Base-by-base conservation (phyloP, 108 stramenopile species). In the Skeletonema menzelii region DNA sequence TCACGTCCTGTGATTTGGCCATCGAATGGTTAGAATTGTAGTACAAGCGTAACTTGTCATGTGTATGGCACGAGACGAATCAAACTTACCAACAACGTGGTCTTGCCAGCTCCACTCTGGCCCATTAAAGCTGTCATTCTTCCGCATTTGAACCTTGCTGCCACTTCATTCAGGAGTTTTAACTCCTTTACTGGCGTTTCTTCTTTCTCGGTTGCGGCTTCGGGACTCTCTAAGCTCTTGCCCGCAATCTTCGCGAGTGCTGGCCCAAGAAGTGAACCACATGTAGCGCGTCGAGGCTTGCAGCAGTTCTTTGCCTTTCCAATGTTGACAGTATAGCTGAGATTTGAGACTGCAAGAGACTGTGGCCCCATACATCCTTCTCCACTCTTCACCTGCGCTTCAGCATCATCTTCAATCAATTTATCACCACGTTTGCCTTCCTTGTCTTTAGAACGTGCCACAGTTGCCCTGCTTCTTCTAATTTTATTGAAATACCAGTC, bases 401-500 rank as follows among this genome's bases (percentile, higher is more conserved):
- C 65, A 17, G 65, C 17, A 32, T 73, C 64, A 44, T 35, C 1
- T 35, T 35, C 34, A 35, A 8, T 8, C 34, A 35, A 35, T 35
- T 35, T 8, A 35, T 35, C 34, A 35, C 0, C 6, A 8, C 8
- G 8, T 8, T 35, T 4, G 38, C 3, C 38, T 38, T 65, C 40
- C 4, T 37, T 15, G 35, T 31, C 14, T 20, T 10, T 35, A 40
- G 68, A 69, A 10, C 13, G 31, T 19, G 72, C 65, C 20, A 73
- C 77, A 2, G 19, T 63, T 24, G 61, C 15, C 8, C 73, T 65
- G 8, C 72, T 72, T 14, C 82, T 56, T 20, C 82, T 44, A 56
- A 78, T 83, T 57, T 77, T 76, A 59, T 78, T 67, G 42, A 49
- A 62, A 19, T 75, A 78, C 76, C 77, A 78, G 0, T 5, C 12